Evolutionary conservation across 2,329 filamentous ascomycete genomes (phyloP), one percentile per base, ranked within the genome.

Genomic region (Hypoxylon sp.): DNA sequence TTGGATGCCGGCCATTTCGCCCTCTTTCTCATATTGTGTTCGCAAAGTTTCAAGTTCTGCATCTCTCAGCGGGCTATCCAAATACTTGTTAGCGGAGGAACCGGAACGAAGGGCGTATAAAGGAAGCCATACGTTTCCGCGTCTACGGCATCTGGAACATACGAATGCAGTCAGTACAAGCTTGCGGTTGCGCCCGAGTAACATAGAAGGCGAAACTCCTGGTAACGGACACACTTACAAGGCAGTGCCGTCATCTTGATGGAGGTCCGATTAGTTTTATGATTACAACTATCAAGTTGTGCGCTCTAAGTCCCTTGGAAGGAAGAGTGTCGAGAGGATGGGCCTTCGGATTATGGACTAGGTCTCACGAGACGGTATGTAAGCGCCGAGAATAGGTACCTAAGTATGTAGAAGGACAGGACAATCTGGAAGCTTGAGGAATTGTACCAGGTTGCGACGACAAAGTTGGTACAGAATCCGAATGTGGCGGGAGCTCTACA

Each of bases 11-110:
- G 97, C 95, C 84, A 97, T 96, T 75, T 97, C 93, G 72, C 95
- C 96, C 82, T 99, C 96, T 78, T 97, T 97, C 78, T 98, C 95
- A 78, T 96, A 99, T 79, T 99, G 96, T 65, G 92, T 85, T 70
- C 95, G 92, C 56, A 99, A 86, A 68, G 98, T 96, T 79, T 94
- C 90, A 65, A 99, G 90, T 81, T 99, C 96, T 52, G 93, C 91
- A 60, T 93, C 89, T 81, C 96, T 96, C 68, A 99, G 87, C 71
- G 96, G 92, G 77, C 93, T 96, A 72, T 56, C 12, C 26, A 60
- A 71, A 36, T 42, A 64, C 52, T 52, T 40, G 53, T 70, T 53
- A 69, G 70, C 48, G 52, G 24, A 57, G 20, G 14, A 33, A 54
- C 24, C 8, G 44, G 40, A 57, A 9, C 44, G 46, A 18, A 53